phyloP scores from a whole-genome alignment of 345 rosid genomes.

The Lepidium aucheri region DNA sequence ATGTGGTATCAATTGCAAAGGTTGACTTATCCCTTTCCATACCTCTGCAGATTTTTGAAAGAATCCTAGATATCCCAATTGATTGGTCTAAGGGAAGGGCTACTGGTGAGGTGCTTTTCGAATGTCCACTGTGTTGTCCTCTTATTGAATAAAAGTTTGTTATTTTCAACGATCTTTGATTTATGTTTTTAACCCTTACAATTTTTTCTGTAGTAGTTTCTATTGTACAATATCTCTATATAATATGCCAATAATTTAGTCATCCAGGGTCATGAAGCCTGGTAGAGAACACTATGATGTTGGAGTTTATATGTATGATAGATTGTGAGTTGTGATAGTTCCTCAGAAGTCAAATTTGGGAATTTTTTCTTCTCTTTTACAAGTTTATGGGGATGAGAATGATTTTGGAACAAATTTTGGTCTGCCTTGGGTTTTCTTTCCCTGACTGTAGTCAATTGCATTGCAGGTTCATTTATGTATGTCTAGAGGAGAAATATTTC shows the following conservation, averaged over 20 bases:
- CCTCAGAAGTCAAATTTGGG: not conserved
- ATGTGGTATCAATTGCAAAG: slow-evolving; percentile 2
- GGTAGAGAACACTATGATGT: slow-evolving; percentile 1
- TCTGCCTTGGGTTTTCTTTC: not conserved
- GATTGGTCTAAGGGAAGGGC: slow-evolving; percentile 93
- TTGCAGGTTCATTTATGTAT: slow-evolving; percentile 85
- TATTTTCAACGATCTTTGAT: not conserved
- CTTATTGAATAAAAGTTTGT: not conserved
- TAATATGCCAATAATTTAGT: not conserved
- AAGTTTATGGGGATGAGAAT: not conserved
- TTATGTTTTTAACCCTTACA: not conserved
- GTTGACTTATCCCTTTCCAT: slow-evolving; percentile 12
- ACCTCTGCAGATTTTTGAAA: slow-evolving; percentile 72
- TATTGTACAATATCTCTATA: not conserved
- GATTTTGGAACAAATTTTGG: not conserved
- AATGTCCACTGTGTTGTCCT: slow-evolving; percentile 23
- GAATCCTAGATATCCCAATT: slow-evolving; percentile 85
- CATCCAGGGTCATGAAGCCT: not conserved
- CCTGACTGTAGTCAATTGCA: slow-evolving; percentile 9
- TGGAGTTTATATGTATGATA: slow-evolving; percentile 2
- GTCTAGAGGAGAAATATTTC: slow-evolving; percentile 91
- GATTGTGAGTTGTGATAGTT: not conserved
- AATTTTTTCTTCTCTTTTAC: slow-evolving; percentile 3
- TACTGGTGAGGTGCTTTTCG: slow-evolving; percentile 99
- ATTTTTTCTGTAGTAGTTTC: not conserved